Base-by-base conservation (phyloP, 1,139 yeast species). In the Hyphopichia fennica region DNA sequence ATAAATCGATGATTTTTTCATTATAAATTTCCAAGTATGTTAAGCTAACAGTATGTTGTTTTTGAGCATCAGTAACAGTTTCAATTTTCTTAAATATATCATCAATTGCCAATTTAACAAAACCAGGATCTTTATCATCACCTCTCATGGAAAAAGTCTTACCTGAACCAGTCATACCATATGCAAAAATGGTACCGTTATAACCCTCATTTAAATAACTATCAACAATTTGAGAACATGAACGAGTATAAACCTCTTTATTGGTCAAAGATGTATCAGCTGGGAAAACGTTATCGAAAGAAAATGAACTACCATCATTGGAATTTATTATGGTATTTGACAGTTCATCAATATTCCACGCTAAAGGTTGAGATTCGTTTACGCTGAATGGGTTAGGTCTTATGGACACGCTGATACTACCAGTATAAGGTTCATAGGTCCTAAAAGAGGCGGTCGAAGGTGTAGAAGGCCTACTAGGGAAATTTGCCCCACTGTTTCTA, bases 121-220 rank as follows among this genome's bases (percentile, higher is more conserved):
- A 77, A 20, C 97, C 97, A 0, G 87, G 84, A 51, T 87, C 89
- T 1, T 58, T 51, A 0, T 66, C 70, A 11, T 76, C 69, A 28
- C 96, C 96, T 49, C 86, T 86, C 96, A 91, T 89, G 2, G 95
- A 84, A 57, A 81, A 86, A 0, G 98, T 91, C 60, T 91, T 91
- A 27, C 98, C 98, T 1, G 96, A 88, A 0, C 98, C 98, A 0
- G 98, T 89, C 91, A 87, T 87, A 39, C 96, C 96, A 57, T 90
- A 89, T 2, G 96, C 96, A 62, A 91, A 89, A 1, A 91, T 83
- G 0, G 96, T 91, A 9, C 93, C 95, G 57, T 90, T 89, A 60
- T 70, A 90, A 0, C 96, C 96, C 29, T 84, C 83, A 35, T 64
- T 49, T 49, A 89, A 68, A 44, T 88, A 83, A 47, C 83, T 79